Percentiles rank a stretch among this genome's conserved stretches.
Evolutionary conservation across 169 alveolate genomes (phyloP).

Genomic region (Plasmodium billcollinsi): DNA sequence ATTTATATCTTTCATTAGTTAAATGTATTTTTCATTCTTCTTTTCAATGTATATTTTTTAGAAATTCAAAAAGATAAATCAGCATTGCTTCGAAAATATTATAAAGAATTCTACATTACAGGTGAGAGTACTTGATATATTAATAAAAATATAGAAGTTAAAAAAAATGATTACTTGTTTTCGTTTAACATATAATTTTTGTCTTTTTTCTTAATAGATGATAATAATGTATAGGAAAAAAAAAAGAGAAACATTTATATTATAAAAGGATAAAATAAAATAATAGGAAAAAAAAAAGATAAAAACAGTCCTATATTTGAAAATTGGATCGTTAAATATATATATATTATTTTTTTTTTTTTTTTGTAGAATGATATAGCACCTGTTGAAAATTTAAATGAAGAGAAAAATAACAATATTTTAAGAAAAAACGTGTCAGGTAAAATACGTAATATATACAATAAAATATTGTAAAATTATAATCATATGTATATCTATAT

Average conservation of each 20-base stretch:
- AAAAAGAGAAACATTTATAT: background rate
- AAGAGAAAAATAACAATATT: constrained; percentile 4
- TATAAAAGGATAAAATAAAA: background rate
- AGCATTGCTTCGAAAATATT: constrained; percentile 59
- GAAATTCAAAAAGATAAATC: constrained; percentile 75
- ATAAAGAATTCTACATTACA: constrained; percentile 40
- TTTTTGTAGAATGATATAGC: constrained; percentile 23
- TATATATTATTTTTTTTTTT: constrained; percentile 8
- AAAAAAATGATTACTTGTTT: background rate
- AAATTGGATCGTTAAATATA: background rate
- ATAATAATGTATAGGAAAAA: constrained; percentile 20
- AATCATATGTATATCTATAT: background rate
- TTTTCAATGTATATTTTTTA: constrained; percentile 13
- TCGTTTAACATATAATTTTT: background rate
- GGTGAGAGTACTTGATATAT: constrained; percentile 19
- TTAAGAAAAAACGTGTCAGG: constrained; percentile 20
- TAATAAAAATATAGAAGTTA: background rate
- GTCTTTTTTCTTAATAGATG: constrained; percentile 39
- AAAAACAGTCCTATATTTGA: too few relatives aligned
- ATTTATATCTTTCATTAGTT: background rate
- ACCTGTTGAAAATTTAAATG: background rate
- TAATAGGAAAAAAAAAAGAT: background rate
- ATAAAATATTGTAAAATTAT: too few relatives aligned
- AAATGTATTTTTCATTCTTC: background rate
- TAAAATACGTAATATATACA: background rate